These are phyloP conservation scores for Mycena capillaripes DNA, from an alignment of 768 basidiomycete species.

Conservation along the genomic window DNA sequence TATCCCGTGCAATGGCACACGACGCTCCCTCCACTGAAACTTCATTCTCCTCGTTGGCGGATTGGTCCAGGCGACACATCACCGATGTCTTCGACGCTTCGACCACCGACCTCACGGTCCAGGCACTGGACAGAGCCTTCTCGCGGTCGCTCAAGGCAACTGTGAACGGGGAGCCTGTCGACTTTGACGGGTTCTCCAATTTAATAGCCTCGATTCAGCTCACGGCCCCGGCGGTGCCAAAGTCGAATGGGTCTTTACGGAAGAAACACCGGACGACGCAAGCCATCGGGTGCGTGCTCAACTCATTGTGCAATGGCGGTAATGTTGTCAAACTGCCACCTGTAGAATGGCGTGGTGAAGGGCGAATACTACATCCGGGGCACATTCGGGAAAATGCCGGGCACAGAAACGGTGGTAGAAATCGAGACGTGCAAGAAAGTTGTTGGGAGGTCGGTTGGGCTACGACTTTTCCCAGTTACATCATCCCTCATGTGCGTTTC, in stretches of 20 bases:
- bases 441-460: slow-evolving; percentile 9
- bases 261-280: slow-evolving; percentile 13
- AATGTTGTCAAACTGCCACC: not conserved
- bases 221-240: slow-evolving; percentile 1
- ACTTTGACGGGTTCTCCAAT: slow-evolving; percentile 18
- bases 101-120: slow-evolving; percentile 19
- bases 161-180: slow-evolving; percentile 14
- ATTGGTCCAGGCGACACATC: slow-evolving; percentile 21
- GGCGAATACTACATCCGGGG: slow-evolving; percentile 23
- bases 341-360: slow-evolving; percentile 21
- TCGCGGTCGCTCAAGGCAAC: slow-evolving; percentile 22
- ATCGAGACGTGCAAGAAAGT: slow-evolving; percentile 19
- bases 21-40: not conserved
- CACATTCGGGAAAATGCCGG: slow-evolving; percentile 10
- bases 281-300: slow-evolving; percentile 16
- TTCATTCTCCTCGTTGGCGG: slow-evolving; percentile 8
- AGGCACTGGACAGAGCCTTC: slow-evolving; percentile 14
- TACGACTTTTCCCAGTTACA: not conserved
- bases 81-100: slow-evolving; percentile 3
- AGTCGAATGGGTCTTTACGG: slow-evolving; percentile 21
- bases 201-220: slow-evolving; percentile 14
- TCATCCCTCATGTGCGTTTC: not conserved
- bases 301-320: not conserved
- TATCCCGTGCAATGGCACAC: slow-evolving; percentile 4
- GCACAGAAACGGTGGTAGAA: slow-evolving; percentile 1